Conservation (phyloP, 169 alveolate species). For the Cryptosporidium parvum region DNA sequence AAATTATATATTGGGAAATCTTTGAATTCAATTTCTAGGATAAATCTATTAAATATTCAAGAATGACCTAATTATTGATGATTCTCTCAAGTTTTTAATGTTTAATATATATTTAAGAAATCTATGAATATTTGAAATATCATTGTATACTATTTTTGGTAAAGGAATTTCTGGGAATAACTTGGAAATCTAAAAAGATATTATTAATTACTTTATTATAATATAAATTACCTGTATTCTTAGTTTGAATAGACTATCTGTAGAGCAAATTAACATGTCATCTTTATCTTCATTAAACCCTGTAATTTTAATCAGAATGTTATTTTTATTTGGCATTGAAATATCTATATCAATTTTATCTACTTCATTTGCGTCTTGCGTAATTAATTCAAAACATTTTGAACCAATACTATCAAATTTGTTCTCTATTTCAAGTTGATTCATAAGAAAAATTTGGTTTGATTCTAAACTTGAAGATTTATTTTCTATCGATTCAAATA, state of each 20-base stretch:
- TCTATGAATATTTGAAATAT: not conserved
- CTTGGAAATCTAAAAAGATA: slow-evolving; percentile 22
- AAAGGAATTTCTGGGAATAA: slow-evolving; percentile 54
- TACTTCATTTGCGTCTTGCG: slow-evolving; percentile 35
- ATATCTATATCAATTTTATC: slow-evolving; percentile 9
- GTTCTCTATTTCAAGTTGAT: slow-evolving; percentile 26
- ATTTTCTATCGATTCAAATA: not conserved
- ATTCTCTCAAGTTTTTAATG: slow-evolving; percentile 53
- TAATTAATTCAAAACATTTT: slow-evolving; percentile 52
- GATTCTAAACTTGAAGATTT: slow-evolving; percentile 23
- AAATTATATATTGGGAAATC: not conserved
- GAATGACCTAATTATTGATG: slow-evolving; percentile 35
- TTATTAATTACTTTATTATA: not conserved
- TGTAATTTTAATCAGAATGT: not conserved
- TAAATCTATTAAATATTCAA: not conserved
- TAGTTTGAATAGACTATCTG: slow-evolving; percentile 10
- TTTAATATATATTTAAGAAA: slow-evolving; percentile 29
- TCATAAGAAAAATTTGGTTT: slow-evolving; percentile 7
- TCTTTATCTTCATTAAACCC: not conserved
- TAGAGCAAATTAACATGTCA: not conserved
- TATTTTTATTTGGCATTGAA: not conserved
- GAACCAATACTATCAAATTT: slow-evolving; percentile 12
- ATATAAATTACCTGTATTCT: slow-evolving; percentile 48
- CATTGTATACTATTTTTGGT: slow-evolving; percentile 13
- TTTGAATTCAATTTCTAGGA: not conserved